Percentiles rank a stretch among this genome's conserved stretches.
These are phyloP conservation scores for Pythium phragmiticola DNA, from an alignment of 352 stramenopile genomes.

Conservation along the genomic window DNA sequence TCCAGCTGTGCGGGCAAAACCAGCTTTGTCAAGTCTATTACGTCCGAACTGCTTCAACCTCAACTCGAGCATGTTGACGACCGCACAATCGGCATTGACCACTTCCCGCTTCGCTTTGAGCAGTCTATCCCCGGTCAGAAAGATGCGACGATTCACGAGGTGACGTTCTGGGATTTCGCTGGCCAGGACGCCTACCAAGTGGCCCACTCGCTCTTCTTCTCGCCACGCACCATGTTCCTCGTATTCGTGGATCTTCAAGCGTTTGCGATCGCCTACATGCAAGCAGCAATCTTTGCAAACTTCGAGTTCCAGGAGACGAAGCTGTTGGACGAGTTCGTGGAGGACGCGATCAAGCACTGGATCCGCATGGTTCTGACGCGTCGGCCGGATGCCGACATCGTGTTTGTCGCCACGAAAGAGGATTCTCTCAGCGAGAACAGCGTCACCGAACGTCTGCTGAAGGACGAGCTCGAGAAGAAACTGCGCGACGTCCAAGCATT, in stretches of 20 bases:
- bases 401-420: conserved; percentile 11
- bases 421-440: neutral
- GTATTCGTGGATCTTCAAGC: conserved; percentile 9
- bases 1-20: neutral
- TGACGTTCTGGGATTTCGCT: conserved; percentile 15
- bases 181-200: conserved; percentile 8
- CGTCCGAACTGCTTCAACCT: neutral
- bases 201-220: conserved; percentile 14
- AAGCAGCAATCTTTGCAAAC: neutral
- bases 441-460: neutral
- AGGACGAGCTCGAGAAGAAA: neutral
- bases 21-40: conserved; percentile 31
- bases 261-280: neutral
- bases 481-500: neutral
- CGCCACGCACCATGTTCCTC: conserved; percentile 7
- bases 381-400: conserved; percentile 9
- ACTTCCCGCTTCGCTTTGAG: conserved; percentile 9
- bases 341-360: neutral
- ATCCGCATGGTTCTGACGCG: conserved; percentile 3
- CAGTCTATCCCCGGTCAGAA: neutral
- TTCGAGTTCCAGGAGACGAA: neutral
- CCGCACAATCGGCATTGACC: conserved; percentile 3
- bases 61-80: conserved; percentile 11
- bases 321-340: conserved; percentile 5
- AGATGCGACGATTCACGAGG: neutral